These are phyloP conservation scores for Vigna unguiculata DNA, from an alignment of 306 rosid species.

Conservation along the genomic window DNA sequence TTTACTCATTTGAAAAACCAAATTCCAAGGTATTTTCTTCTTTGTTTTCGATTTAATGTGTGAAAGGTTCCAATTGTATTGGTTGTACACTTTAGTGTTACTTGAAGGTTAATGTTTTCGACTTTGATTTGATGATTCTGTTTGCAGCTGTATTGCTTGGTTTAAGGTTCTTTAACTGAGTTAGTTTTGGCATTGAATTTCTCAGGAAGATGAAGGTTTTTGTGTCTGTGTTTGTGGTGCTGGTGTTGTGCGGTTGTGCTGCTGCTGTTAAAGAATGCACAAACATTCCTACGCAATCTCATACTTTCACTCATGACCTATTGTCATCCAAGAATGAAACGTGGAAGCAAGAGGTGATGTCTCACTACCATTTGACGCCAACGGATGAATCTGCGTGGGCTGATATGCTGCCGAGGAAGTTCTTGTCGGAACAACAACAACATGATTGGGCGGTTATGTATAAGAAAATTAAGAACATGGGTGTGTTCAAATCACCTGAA, in stretches of 20 bases:
- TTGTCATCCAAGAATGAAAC: slow-evolving; percentile 64
- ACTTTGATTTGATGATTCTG: background rate
- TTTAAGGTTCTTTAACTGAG: slow-evolving; percentile 19
- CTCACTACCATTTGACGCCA: slow-evolving; percentile 74
- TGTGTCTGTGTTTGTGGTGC: slow-evolving; percentile 30
- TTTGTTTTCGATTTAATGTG: background rate
- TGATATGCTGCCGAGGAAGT: slow-evolving; percentile 68
- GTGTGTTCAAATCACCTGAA: slow-evolving; percentile 41
- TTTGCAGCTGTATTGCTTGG: background rate
- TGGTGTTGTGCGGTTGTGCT: slow-evolving; percentile 50
- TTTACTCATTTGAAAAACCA: background rate
- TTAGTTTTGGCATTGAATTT: slow-evolving; percentile 10
- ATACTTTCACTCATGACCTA: slow-evolving; percentile 53
- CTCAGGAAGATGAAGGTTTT: slow-evolving; percentile 52
- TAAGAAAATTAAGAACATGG: slow-evolving; percentile 59
- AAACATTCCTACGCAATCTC: slow-evolving; percentile 68
- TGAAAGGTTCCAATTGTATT: background rate
- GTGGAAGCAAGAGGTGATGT: slow-evolving; percentile 60
- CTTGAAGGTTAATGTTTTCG: slow-evolving; percentile 16
- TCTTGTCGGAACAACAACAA: slow-evolving; percentile 56
- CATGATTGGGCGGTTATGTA: slow-evolving; percentile 69
- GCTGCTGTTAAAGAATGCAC: slow-evolving; percentile 65
- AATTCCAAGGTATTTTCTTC: background rate
- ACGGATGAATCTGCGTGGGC: slow-evolving; percentile 80
- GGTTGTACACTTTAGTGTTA: background rate